phyloP scores from a whole-genome alignment of 2,329 filamentous ascomycete genomes.

The Gnomoniopsis sp. region DNA sequence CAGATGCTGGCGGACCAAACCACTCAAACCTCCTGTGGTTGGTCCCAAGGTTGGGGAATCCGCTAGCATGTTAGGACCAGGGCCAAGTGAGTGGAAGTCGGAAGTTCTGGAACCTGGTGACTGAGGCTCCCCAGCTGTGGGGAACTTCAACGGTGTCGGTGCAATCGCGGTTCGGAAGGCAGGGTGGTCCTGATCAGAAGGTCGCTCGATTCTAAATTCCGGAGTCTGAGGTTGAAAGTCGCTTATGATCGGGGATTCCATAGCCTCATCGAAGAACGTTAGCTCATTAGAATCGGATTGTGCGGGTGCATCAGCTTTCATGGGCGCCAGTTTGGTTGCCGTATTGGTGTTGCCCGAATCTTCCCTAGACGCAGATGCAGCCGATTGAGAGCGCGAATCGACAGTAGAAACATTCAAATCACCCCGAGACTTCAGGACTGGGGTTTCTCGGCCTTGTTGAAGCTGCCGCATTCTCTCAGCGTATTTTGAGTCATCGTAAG shows the following conservation, averaged over 20 bases:
- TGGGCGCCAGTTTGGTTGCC: conserved; percentile 12
- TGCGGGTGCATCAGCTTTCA: conserved; percentile 27
- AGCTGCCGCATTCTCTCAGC: conserved; percentile 78
- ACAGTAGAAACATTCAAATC: conserved; percentile 43
- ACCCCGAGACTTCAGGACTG: conserved; percentile 42
- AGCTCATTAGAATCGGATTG: conserved; percentile 31
- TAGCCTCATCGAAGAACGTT: conserved; percentile 43
- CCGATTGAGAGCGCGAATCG: conserved; percentile 41
- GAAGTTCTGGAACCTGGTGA: conserved; percentile 23
- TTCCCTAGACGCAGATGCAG: conserved; percentile 39
- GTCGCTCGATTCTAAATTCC: conserved; percentile 40
- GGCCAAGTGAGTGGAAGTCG: conserved; percentile 15
- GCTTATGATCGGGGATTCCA: conserved; percentile 29
- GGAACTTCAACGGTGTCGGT: conserved; percentile 39
- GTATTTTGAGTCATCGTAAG: conserved; percentile 83
- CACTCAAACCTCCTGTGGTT: conserved; percentile 61
- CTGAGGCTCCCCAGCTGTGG: conserved; percentile 22
- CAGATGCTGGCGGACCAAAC: conserved; percentile 80
- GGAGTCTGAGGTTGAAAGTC: conserved; percentile 26
- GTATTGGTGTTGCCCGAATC: conserved; percentile 28
- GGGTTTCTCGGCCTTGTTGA: conserved; percentile 68
- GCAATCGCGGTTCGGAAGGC: conserved; percentile 46
- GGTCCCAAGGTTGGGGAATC: conserved; percentile 83
- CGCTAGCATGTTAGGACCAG: conserved; percentile 29
- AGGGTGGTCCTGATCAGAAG: conserved; percentile 52